Evolutionary conservation across 805 yeast species (phyloP), one percentile per base, ranked within the genome.

Genomic region (Maudiozyma serrabonitensis): DNA sequence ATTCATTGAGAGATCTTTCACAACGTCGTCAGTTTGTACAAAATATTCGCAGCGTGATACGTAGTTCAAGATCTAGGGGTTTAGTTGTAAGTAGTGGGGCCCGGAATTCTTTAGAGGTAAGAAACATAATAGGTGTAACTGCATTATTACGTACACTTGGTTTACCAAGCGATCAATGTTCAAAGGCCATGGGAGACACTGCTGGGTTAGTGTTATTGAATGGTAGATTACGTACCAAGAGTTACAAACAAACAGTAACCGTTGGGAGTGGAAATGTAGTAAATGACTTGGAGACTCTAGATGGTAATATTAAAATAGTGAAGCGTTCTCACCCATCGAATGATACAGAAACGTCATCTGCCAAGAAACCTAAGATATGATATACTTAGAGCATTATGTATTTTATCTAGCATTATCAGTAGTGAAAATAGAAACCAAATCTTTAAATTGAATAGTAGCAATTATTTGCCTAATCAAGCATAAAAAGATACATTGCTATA

Each of bases 61-160:
- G 99, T 54, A 87, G 95, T 12, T 77, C 95, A 0, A 73, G 99
- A 55, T 76, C 80, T 16, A 75, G 88, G 41, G 97, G 97, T 0
- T 61, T 93, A 16, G 74, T 93, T 2, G 72, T 88, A 5, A 79
- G 91, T 12, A 80, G 91, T 58, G 97, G 96, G 2, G 87, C 93
- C 0, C 50, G 58, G 2, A 62, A 68, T 28, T 73, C 84, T 1
- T 62, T 79, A 32, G 80, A 79, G 41, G 68, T 80, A n/a, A 71
- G 98, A 53, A 78, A 81, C 31, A 78, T 80, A 38, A 71, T 75
- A 43, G 96, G 93, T 59, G 75, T 87, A 6, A 71, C 78, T 13
- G 84, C 81, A 50, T 67, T 93, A 45, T 68, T 85, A 34, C 71
- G 75, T 38, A 68, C 86, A 9, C 69, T 91, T 56, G 97, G 96